A percentile compares a stretch with the other conserved stretches of the same genome.
Conservation (phyloP, 164 flowering plant species). For the Taxillus chinensis region DNA sequence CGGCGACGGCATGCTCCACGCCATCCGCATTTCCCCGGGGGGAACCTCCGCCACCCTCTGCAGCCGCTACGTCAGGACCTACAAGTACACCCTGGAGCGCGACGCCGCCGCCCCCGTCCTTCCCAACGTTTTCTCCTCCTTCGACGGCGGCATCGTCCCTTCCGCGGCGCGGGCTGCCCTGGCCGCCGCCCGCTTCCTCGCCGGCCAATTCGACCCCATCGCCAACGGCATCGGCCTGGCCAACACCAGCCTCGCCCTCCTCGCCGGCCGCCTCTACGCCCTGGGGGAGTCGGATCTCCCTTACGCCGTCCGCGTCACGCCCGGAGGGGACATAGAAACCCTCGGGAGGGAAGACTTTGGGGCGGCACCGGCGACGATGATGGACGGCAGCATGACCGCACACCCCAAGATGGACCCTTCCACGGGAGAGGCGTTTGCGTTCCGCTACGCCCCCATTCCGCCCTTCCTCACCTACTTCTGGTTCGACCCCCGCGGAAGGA, state of each 20-base stretch:
- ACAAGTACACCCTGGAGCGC: conserved; percentile 2
- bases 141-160: background rate
- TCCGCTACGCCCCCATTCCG: background rate
- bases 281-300: conserved; percentile 15
- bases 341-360: background rate
- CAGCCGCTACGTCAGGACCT: conserved; percentile 9
- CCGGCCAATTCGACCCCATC: conserved; percentile 6
- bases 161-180: background rate
- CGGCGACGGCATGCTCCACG: conserved; percentile 24
- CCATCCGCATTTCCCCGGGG: conserved; percentile 9
- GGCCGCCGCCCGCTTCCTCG: background rate
- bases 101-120: conserved; percentile 1
- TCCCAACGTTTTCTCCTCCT: conserved; percentile 9
- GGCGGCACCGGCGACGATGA: background rate
- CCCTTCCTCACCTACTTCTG: conserved; percentile 12
- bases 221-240: conserved; percentile 11
- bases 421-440: conserved; percentile 14
- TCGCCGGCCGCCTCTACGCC: conserved; percentile 8
- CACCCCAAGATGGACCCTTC: conserved; percentile 17
- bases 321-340: background rate
- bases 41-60: conserved; percentile 4
- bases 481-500: conserved; percentile 4
- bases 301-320: background rate
- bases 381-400: conserved; percentile 10
- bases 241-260: conserved; percentile 11